Conservation (phyloP, 1,139 yeast genomes). For the Meyerozyma guilliermondii region DNA sequence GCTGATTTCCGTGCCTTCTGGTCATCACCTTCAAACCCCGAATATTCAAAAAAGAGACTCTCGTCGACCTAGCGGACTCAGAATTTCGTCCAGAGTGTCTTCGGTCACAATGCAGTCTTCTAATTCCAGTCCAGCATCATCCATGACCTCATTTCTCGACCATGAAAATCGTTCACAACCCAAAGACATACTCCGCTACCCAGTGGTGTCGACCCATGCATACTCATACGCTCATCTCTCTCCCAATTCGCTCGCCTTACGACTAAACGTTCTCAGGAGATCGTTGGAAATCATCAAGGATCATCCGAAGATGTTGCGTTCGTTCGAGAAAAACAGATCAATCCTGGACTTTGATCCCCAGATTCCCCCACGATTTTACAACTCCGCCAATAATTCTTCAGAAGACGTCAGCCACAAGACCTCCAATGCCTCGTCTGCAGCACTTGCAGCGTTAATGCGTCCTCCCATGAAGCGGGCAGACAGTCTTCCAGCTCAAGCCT, state of each 20-base stretch:
- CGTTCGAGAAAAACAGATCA: constrained; percentile 11
- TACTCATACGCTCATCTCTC: constrained; percentile 81
- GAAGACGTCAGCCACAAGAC: constrained; percentile 19
- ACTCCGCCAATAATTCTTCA: constrained; percentile 18
- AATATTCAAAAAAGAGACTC: neutral
- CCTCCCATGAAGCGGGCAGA: constrained; percentile 34
- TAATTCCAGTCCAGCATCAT: neutral
- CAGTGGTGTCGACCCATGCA: constrained; percentile 78
- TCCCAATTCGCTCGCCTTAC: constrained; percentile 71
- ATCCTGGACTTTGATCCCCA: neutral
- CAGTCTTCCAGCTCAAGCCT: constrained; percentile 25
- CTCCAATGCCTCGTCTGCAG: constrained; percentile 59
- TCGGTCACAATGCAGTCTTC: neutral
- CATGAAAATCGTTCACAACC: neutral
- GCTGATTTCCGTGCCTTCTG: neutral
- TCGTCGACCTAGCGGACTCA: neutral
- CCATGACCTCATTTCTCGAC: neutral
- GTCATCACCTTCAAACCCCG: neutral
- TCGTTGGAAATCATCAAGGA: constrained; percentile 69
- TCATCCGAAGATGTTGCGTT: constrained; percentile 48
- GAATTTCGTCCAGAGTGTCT: neutral
- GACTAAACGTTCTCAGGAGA: constrained; percentile 69
- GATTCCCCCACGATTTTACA: neutral
- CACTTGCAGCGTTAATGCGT: constrained; percentile 53
- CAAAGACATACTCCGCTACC: constrained; percentile 48